Evolutionary conservation across 2,329 filamentous ascomycete species (phyloP), one percentile per base, ranked within the genome.

Genomic region (Blastomyces silverae): DNA sequence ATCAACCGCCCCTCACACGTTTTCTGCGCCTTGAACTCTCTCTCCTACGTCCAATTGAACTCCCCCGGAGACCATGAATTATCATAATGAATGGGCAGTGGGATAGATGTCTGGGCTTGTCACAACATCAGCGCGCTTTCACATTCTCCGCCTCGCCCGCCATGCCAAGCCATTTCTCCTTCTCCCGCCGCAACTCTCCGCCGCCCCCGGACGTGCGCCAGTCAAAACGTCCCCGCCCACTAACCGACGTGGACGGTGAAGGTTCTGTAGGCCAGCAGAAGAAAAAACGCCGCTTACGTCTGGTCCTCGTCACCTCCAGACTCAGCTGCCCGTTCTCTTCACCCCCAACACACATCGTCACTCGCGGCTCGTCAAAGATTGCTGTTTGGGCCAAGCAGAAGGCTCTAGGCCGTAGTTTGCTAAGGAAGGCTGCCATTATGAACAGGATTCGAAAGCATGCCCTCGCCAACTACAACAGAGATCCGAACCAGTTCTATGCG

Each of bases 321-420:
- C 84, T 91, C 0, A 90, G 87, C 11, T 83, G 81, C 59, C 87
- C 88, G 1, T 91, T 85, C 74, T 89, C 87, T 0, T 80, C 84
- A 37, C 88, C 88, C 0, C 86, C 88, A 2, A 86, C 87, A 55
- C 87, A 90, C 70, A 89, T 90, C 64, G 80, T 87, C 62, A 85
- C 87, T 73, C 83, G 86, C 34, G 86, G 64, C 34, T 58, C 66
- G 34, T 70, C 65, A 48, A 78, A 77, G 65, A 76, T 78, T 64
- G 78, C 78, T 8, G 72, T 79, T 6, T 79, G 78, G 78, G 76
- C 77, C 25, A 78, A 77, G 69, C 77, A 78, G 59, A 76, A 72
- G 63, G 70, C 73, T 0, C 69, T 76, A n/a, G 76, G 75, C 6
- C 72, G 75, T 15, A 67, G 64, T 62, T 68, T 78, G n/a, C 70